Evolutionary conservation across 1,284 basidiomycete genomes (phyloP).

Genomic region (Microbotryomycetes sp.): DNA sequence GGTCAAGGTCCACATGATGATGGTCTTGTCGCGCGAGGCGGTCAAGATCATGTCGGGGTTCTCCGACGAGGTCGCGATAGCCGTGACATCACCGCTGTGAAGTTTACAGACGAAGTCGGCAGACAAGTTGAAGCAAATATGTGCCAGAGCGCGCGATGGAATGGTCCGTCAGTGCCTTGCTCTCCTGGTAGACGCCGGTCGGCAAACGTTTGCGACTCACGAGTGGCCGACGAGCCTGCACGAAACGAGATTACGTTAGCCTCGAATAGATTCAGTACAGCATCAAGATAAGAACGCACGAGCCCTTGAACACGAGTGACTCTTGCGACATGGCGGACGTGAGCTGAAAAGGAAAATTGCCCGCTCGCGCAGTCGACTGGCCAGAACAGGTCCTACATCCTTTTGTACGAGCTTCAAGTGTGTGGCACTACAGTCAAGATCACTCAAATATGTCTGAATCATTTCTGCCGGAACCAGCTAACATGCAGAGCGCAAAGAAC

Average conservation of each 20-base stretch:
- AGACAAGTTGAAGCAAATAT: conserved; percentile 23
- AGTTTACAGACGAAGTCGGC: conserved; percentile 39
- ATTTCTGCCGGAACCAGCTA: no score
- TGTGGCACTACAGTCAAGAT: no score
- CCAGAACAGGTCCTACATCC: no score
- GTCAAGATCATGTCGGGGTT: conserved; percentile 40
- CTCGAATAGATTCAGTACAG: conserved; percentile 45
- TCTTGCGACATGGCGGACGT: conserved; percentile 59
- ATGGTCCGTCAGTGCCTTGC: no score
- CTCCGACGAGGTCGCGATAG: conserved; percentile 38
- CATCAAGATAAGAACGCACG: conserved; percentile 1
- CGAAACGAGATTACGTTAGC: conserved; percentile 94
- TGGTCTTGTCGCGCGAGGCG: conserved; percentile 74
- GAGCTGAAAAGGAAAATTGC: no score
- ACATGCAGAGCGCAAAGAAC: no score
- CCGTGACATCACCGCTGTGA: conserved; percentile 34
- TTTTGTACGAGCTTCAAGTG: no score
- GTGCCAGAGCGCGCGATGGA: conserved; percentile 32
- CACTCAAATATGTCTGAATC: no score
- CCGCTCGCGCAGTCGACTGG: no score
- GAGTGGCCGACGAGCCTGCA: conserved; percentile 95
- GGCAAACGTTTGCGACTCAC: conserved; percentile 54
- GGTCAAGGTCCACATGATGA: conserved; percentile 99
- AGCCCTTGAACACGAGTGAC: conserved; percentile 83
- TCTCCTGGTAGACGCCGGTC: no score